These are phyloP conservation scores for Cercospora sesami DNA, from an alignment of 2,329 filamentous ascomycete species.

Conservation along the genomic window DNA sequence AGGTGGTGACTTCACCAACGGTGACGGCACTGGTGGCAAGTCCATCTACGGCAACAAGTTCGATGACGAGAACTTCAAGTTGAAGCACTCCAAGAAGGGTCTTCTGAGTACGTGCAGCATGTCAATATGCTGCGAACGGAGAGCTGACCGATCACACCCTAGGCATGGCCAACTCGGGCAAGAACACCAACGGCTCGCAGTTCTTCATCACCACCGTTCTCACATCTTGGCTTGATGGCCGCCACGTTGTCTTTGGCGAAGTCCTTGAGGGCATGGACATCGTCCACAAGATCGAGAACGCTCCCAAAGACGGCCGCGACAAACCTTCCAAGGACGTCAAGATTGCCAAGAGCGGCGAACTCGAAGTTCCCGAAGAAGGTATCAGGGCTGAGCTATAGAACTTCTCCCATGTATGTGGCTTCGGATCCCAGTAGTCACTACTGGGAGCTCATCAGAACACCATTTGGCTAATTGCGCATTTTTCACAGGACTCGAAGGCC, in stretches of 20 bases:
- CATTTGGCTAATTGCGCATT: constrained; percentile 7
- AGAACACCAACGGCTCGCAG: constrained; percentile 84
- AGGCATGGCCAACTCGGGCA: constrained; percentile 81
- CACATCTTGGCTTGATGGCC: constrained; percentile 79
- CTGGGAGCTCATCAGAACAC: constrained; percentile 6
- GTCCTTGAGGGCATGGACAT: constrained; percentile 83
- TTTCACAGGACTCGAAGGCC: constrained; percentile 47
- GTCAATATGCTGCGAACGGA: not conserved
- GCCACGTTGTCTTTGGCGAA: constrained; percentile 85
- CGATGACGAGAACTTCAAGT: constrained; percentile 90
- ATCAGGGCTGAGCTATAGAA: constrained; percentile 84
- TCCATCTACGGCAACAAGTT: constrained; percentile 86
- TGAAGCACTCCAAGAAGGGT: constrained; percentile 84
- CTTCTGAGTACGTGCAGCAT: constrained; percentile 60
- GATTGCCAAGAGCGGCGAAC: constrained; percentile 80
- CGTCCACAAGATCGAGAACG: constrained; percentile 75
- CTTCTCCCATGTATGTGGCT: constrained; percentile 13
- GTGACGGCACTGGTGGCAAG: constrained; percentile 80
- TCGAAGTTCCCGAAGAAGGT: constrained; percentile 85
- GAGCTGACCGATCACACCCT: constrained; percentile 14
- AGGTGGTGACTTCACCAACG: constrained; percentile 83
- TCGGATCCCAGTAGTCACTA: constrained; percentile 9
- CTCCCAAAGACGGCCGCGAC: constrained; percentile 64
- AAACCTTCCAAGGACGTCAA: constrained; percentile 69
- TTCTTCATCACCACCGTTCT: constrained; percentile 88